phyloP scores from a whole-genome alignment of 192 early-diverging fungal genomes.

The Radiomyces spectabilis region DNA sequence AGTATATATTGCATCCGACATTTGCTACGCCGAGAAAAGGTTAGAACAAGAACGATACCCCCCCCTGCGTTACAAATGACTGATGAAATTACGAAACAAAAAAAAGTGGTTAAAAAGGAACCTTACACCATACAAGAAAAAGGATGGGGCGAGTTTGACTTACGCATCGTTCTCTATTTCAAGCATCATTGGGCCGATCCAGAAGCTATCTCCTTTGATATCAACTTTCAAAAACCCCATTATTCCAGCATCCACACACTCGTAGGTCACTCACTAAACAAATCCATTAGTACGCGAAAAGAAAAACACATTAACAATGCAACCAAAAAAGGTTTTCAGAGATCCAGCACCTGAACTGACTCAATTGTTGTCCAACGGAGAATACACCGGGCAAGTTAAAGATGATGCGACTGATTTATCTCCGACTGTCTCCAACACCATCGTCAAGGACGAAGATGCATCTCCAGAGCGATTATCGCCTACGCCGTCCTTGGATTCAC shows the following conservation, averaged over 20 bases:
- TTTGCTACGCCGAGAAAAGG: conserved; percentile 43
- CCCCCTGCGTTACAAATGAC: too few species aligned
- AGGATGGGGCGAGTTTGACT: conserved; percentile 58
- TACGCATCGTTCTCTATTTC: conserved; percentile 44
- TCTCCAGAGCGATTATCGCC: neutral
- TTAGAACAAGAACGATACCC: too few species aligned
- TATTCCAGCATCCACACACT: conserved; percentile 36
- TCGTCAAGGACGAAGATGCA: neutral
- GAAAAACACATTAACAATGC: neutral
- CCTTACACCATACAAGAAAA: conserved; percentile 45
- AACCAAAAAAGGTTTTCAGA: neutral
- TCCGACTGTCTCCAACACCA: neutral
- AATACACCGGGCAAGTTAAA: too few species aligned
- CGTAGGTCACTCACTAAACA: conserved; percentile 29
- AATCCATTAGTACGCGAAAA: neutral
- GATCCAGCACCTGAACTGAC: conserved; percentile 7
- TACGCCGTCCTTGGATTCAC: neutral
- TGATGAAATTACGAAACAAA: too few species aligned
- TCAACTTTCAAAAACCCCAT: conserved; percentile 39
- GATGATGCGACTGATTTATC: too few species aligned
- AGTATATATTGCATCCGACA: conserved; percentile 43
- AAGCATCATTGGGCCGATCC: conserved; percentile 31
- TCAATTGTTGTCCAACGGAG: conserved; percentile 1
- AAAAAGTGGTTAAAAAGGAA: conserved; percentile 35
- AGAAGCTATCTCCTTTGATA: conserved; percentile 35